A percentile compares a stretch with the other conserved stretches of the same genome.
Evolutionary conservation across 306 rosid genomes (phyloP).

Genomic region (Benincasa hispida): DNA sequence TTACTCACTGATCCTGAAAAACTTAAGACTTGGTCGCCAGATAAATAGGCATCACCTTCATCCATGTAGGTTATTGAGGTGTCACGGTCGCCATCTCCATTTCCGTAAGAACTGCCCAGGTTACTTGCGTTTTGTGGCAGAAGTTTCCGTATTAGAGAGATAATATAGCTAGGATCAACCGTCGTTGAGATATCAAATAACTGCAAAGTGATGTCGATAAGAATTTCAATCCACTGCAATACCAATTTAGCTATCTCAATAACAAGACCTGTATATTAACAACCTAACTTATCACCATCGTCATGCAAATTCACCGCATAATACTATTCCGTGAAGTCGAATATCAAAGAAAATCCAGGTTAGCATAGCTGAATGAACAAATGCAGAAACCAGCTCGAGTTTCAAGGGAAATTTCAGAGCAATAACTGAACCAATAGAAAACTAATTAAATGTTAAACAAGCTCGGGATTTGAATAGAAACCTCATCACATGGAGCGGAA

Average conservation of each 20-base stretch:
- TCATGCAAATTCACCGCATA: neutral
- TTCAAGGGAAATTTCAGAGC: neutral
- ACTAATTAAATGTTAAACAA: neutral
- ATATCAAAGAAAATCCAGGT: neutral
- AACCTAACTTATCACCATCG: neutral
- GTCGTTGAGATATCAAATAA: slow-evolving; percentile 79
- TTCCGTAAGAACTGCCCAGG: slow-evolving; percentile 1
- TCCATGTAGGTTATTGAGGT: slow-evolving; percentile 9
- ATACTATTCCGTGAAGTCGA: neutral
- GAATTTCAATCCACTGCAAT: neutral
- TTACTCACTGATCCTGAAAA: slow-evolving; percentile 1
- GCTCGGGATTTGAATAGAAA: neutral
- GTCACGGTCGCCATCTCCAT: slow-evolving; percentile 8
- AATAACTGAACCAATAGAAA: neutral
- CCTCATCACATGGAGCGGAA: slow-evolving; percentile 12
- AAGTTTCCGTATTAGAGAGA: slow-evolving; percentile 78
- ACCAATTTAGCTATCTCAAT: neutral
- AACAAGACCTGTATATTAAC: neutral
- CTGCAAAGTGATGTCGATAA: slow-evolving; percentile 26
- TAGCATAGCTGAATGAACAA: neutral
- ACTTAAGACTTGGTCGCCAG: neutral
- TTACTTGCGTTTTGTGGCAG: slow-evolving; percentile 32
- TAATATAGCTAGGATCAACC: slow-evolving; percentile 83
- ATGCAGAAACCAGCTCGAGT: neutral
- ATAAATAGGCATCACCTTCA: slow-evolving; percentile 14